Conservation (phyloP, 139 green algal species). For the Penium margaritaceum region DNA sequence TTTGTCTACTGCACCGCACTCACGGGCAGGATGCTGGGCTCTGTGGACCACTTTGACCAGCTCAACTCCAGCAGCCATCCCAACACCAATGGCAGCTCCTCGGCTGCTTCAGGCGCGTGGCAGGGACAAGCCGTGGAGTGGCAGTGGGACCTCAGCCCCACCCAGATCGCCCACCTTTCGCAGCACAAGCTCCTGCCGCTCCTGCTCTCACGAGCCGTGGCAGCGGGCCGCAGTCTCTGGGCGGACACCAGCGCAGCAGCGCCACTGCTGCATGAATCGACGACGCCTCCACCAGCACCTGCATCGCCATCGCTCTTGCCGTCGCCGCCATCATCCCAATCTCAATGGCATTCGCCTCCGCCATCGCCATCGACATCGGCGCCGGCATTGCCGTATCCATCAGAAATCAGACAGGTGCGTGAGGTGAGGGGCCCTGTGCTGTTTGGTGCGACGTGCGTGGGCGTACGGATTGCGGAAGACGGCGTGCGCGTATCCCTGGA, state of each 20-base stretch:
- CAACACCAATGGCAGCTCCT: too few relatives aligned
- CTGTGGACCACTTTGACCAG: constrained; percentile 37
- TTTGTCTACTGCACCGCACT: constrained; percentile 33
- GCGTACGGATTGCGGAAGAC: neutral
- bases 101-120: too few relatives aligned
- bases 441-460: constrained; percentile 1
- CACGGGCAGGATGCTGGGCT: constrained; percentile 13
- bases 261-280: too few relatives aligned
- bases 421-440: neutral
- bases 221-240: neutral
- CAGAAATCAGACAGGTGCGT: too few relatives aligned
- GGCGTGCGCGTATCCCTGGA: neutral
- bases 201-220: constrained; percentile 24
- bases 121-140: too few relatives aligned
- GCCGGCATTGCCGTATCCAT: too few relatives aligned
- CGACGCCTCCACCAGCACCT: too few relatives aligned
- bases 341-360: too few relatives aligned
- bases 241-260: neutral
- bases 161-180: constrained; percentile 25
- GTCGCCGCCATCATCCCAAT: too few relatives aligned
- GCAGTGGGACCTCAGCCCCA: constrained; percentile 11
- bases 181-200: constrained; percentile 44
- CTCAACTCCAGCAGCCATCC: too few relatives aligned
- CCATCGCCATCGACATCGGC: too few relatives aligned
- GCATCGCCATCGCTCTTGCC: too few relatives aligned